Conservation (phyloP, 345 rosid species). For the Stellera chamaejasme region DNA sequence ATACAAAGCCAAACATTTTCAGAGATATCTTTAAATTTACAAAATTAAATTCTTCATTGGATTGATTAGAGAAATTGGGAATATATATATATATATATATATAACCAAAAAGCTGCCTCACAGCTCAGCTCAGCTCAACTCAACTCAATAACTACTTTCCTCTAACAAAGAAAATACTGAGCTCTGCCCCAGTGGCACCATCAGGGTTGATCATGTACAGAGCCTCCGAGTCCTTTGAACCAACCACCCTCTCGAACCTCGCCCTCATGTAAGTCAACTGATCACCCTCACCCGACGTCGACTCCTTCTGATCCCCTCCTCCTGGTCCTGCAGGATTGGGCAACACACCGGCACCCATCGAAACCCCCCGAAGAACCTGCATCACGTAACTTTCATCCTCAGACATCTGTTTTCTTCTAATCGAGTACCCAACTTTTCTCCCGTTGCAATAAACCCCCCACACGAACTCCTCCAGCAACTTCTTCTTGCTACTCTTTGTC, state of each 20-base stretch:
- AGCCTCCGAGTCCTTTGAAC: slow-evolving; percentile 90
- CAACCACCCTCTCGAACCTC: slow-evolving; percentile 77
- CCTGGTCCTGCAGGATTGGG: too few species aligned
- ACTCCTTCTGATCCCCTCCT: slow-evolving; percentile 38
- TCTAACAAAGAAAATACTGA: slow-evolving; percentile 86
- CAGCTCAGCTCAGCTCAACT: too few species aligned
- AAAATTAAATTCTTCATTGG: too few species aligned
- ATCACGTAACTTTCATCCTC: slow-evolving; percentile 86
- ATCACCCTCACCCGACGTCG: slow-evolving; percentile 44
- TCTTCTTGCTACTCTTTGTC: slow-evolving; percentile 68
- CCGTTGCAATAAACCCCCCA: slow-evolving; percentile 96
- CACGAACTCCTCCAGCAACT: slow-evolving; percentile 76
- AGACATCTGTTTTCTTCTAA: slow-evolving; percentile 74
- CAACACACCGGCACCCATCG: slow-evolving; percentile 97
- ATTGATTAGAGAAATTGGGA: too few species aligned
- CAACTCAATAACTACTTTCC: neutral
- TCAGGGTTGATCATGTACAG: slow-evolving; percentile 94
- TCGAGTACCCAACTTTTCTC: slow-evolving; percentile 74
- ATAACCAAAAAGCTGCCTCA: too few species aligned
- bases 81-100: too few species aligned
- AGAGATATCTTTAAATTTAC: too few species aligned
- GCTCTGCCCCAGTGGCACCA: slow-evolving; percentile 76
- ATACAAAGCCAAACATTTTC: too few species aligned
- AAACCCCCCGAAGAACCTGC: slow-evolving; percentile 77
- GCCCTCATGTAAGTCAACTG: slow-evolving; percentile 84